Base-by-base conservation (phyloP, 2,329 filamentous ascomycete genomes). In the Graphium sp. region DNA sequence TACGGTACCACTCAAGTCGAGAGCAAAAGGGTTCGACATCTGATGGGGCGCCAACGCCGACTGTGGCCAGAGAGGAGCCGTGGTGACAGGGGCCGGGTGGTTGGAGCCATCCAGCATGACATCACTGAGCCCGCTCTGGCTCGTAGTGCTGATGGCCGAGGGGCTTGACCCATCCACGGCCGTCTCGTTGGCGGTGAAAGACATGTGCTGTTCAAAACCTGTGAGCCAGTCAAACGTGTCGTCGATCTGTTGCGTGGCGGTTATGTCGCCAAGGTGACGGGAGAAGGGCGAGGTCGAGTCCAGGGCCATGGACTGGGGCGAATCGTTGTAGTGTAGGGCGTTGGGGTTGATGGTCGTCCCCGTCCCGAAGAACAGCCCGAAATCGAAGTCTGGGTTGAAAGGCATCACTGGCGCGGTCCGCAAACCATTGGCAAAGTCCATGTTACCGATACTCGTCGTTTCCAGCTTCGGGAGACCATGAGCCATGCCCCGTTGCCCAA, bases 131-230 rank as follows among this genome's bases (percentile, higher is more conserved):
- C 77, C 81, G 23, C 80, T 87, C 45, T 91, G 85, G 52, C 85
- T 95, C 34, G 81, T 82, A 24, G 82, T 92, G 56, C 87, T 95
- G 49, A 95, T 87, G 26, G 84, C 84, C 7, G 89, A 95, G 11
- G 89, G 89, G 10, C 89, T 95, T 8, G 89, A 95, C 34, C 80
- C 84, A 42, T 93, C 87, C 30, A 94, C 69, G 17, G 81, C 83
- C 38, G 74, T 77, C 41, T 93, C 84, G 42, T 77, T 78, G 31
- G 60, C 56, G 41, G 63, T 65, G 47, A 83, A 74, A 6, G 68
- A 68, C 61, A 87, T 70, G 25, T 79, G 71, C 42, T 76, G 71
- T 37, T 89, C 82, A 47, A 92, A 80, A 14, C 78, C 78, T 34
- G 75, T 75, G 37, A 70, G 44, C 84, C 84, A 95, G 41, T 84